Evolutionary conservation across 2,329 filamentous ascomycete species (phyloP).

Genomic region (Hysterium pulicare): DNA sequence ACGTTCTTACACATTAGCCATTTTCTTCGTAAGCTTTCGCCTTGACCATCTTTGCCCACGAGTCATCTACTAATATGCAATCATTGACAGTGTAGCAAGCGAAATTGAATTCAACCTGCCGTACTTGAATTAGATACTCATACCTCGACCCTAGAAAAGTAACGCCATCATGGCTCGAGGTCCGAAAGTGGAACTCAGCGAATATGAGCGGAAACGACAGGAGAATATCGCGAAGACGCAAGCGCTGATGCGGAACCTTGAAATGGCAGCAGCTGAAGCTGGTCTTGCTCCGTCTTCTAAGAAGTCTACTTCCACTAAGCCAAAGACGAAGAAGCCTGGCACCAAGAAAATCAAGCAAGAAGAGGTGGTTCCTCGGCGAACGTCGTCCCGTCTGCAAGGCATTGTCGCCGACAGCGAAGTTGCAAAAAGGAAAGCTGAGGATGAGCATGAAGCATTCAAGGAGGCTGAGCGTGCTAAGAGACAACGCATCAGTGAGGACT

Average conservation of each 20-base stretch:
- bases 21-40: too few relatives aligned
- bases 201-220: constrained; percentile 79
- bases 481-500: constrained; percentile 61
- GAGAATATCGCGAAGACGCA: constrained; percentile 87
- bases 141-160: too few relatives aligned
- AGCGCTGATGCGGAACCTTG: constrained; percentile 74
- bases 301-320: constrained; percentile 46
- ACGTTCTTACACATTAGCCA: too few relatives aligned
- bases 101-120: too few relatives aligned
- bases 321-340: constrained; percentile 38
- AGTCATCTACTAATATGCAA: too few relatives aligned
- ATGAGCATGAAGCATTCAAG: constrained; percentile 56
- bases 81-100: too few relatives aligned
- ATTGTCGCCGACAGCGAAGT: constrained; percentile 65
- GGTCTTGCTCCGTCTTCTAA: constrained; percentile 62
- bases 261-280: constrained; percentile 63
- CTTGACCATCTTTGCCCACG: too few relatives aligned
- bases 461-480: constrained; percentile 60
- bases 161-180: constrained; percentile 30
- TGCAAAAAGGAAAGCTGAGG: constrained; percentile 66
- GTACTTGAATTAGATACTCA: too few relatives aligned
- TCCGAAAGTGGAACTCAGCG: constrained; percentile 61
- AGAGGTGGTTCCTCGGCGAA: constrained; percentile 53
- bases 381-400: constrained; percentile 60
- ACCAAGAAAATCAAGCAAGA: constrained; percentile 58